phyloP scores from a whole-genome alignment of 2,329 filamentous ascomycete species.

The Colletotrichum shisoi region DNA sequence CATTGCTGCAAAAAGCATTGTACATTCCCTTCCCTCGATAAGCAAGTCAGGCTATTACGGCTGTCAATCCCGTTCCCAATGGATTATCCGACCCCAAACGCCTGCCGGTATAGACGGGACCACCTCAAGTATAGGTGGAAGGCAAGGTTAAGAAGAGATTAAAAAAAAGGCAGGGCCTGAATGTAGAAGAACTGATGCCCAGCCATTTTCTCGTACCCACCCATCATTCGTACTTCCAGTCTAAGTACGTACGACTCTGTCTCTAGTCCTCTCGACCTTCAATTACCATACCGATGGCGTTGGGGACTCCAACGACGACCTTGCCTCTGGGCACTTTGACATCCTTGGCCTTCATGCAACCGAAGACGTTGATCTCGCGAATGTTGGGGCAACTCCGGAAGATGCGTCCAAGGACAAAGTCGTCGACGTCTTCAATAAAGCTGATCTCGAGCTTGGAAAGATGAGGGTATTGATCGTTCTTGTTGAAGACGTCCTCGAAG shows the following conservation, averaged over 20 bases:
- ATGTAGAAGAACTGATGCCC: not conserved
- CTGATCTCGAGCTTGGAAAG: conserved; percentile 78
- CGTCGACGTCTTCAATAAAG: conserved; percentile 74
- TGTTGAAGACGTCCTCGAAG: conserved; percentile 76
- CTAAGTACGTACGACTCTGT: not conserved
- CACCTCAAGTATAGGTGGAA: not conserved
- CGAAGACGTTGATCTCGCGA: conserved; percentile 68
- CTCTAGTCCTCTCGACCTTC: conserved; percentile 51
- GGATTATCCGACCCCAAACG: not conserved
- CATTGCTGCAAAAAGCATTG: not conserved
- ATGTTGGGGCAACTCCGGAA: conserved; percentile 70
- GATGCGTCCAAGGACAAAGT: conserved; percentile 68
- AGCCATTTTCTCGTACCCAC: not conserved
- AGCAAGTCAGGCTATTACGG: not conserved
- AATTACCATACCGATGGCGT: conserved; percentile 67
- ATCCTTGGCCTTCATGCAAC: conserved; percentile 68
- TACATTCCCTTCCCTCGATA: not conserved
- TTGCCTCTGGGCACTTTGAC: conserved; percentile 63
- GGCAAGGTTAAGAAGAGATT: not conserved
- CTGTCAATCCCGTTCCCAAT: not conserved
- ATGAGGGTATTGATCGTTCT: conserved; percentile 68
- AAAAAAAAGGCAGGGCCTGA: not conserved
- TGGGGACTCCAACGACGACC: conserved; percentile 66
- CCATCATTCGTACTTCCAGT: not conserved
- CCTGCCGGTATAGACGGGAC: not conserved